Conservation (phyloP, 164 flowering plant species). For the Nelumbo lutea region DNA sequence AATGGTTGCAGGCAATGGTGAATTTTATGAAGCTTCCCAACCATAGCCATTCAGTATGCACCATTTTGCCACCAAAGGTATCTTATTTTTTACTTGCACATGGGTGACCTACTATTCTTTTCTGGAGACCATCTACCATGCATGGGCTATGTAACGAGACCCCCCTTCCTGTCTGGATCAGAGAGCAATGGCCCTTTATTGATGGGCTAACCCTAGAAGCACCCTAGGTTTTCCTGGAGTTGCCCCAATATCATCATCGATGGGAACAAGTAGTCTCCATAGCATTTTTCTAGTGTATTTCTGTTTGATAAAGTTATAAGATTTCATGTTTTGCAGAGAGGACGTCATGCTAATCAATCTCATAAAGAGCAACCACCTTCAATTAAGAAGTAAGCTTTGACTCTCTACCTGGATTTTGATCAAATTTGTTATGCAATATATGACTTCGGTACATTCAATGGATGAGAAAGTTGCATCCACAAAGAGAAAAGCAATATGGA, state of each 20-base stretch:
- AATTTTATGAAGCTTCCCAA: slow-evolving; percentile 24
- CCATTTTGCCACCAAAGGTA: slow-evolving; percentile 35
- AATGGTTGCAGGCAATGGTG: slow-evolving; percentile 37
- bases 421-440: neutral
- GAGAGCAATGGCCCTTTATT: no score
- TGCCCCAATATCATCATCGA: no score
- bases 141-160: no score
- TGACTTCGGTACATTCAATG: neutral
- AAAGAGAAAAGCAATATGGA: neutral
- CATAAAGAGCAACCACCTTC: slow-evolving; percentile 7
- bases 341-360: slow-evolving; percentile 7
- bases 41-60: slow-evolving; percentile 18
- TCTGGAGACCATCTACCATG: no score
- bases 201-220: no score
- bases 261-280: neutral
- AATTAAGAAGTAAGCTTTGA: slow-evolving; percentile 29
- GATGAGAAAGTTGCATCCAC: neutral
- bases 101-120: neutral
- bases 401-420: neutral
- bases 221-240: no score
- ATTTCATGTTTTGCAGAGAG: slow-evolving; percentile 27
- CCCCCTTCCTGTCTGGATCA: no score
- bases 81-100: neutral
- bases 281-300: neutral
- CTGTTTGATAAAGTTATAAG: neutral